Evolutionary conservation across 768 basidiomycete genomes (phyloP), one percentile per base, ranked within the genome.

Genomic region (Chalciporus piperatus): DNA sequence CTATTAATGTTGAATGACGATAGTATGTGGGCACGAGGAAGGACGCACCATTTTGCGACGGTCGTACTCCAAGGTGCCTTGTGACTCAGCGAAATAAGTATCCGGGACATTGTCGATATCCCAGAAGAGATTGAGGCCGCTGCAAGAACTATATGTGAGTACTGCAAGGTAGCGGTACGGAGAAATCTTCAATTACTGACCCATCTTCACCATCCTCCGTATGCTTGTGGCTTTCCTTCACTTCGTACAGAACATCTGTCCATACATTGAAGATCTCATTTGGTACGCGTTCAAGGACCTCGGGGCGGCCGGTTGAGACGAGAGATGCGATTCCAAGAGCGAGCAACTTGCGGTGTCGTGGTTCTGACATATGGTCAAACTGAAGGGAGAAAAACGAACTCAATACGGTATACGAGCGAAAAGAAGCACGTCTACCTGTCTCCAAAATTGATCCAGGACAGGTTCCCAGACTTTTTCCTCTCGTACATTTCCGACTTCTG

Each of bases 331-430:
- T 80, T 2, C 87, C 91, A 75, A 96, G 85, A 11, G 92, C 90
- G 22, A 82, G 72, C 50, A 96, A 74, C 71, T 96, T 96, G 51
- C 93, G 84, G 54, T 87, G 80, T 10, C 85, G 80, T 1, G 90
- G 84, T 64, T 94, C 89, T 14, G 88, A 87, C 83, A 94, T 89
- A 63, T 85, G 88, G 67, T 96, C 93, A 65, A 94, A 92, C 93
- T 96, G 27, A 59, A 37, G 16, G 23, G 9, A 40, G 19, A 55
- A 16, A 50, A 46, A 45, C 48, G 11, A 53, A 41, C 35, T 42
- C 8, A 32, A 10, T 32, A 12, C 9, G 30, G 11, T 20, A 20
- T 43, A 41, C 25, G 14, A 16, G 5, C 16, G 40, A 25, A n/a
- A n/a, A 30, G 45, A 30, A 41, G 42, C n/a, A 47, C 9, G 17